Evolutionary conservation across 768 basidiomycete species (phyloP), one percentile per base, ranked within the genome.

Genomic region (Lentinula edodes): DNA sequence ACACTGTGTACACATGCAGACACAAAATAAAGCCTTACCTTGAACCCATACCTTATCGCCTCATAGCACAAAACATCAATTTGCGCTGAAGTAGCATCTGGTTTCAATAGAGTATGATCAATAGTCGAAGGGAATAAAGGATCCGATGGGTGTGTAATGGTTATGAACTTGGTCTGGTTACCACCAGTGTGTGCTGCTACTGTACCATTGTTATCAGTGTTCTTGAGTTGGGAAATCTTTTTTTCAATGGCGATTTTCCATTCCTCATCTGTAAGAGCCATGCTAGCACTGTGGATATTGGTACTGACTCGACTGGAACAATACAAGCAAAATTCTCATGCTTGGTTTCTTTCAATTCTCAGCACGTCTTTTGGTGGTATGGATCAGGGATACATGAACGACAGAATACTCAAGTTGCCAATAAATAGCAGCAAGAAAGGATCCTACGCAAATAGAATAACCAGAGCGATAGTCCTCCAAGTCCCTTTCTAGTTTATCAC

Each of bases 71-170:
- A 75, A 18, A 69, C 66, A 65, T 80, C 76, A 57, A 82, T 77
- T 62, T 82, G 78, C 28, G 68, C 68, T 18, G 73, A 63, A 9
- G 80, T 81, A 10, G 80, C 79, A 54, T 82, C 80, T 8, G 78
- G 80, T 61, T 80, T 82, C 35, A 83, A 72, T 36, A 83, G 71
- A 0, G 82, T 82, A 61, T 83, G 81, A 65, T 83, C 81, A 61
- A 83, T 78, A 12, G 72, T 66, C 5, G 67, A 69, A 1, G 80
- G 73, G 46, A 82, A 75, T 39, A 65, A 18, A 23, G 18, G 36
- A 32, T 56, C 41, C 36, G 55, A 20, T 5, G 55, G 55, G 10
- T 56, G 55, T 5, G 55, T 56, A 28, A 56, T 56, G 39, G 50
- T 76, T 69, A 58, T 15, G 12, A 41, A 39, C n/a, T 15, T n/a